These are phyloP conservation scores for Hypoxylon subgilvum DNA, from an alignment of 495 filamentous ascomycete species.

Conservation along the genomic window DNA sequence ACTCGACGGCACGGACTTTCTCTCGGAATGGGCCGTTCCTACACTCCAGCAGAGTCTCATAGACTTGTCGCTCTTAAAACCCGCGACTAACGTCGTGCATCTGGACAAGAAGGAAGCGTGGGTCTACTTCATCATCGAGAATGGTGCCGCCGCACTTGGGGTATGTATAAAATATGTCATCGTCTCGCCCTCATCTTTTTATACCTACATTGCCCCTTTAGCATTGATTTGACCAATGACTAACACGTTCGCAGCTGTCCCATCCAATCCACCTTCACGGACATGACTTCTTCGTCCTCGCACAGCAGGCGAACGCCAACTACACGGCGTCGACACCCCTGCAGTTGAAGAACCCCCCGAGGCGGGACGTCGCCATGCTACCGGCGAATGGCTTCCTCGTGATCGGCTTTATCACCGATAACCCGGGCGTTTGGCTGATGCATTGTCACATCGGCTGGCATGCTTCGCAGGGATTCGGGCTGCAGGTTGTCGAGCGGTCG, in stretches of 20 bases:
- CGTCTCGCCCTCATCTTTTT: no score
- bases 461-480: conserved; percentile 49
- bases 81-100: conserved; percentile 46
- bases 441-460: conserved; percentile 63
- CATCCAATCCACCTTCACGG: conserved; percentile 65
- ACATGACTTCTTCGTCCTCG: conserved; percentile 65
- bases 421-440: conserved; percentile 52
- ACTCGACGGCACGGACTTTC: conserved; percentile 42
- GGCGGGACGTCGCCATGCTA: conserved; percentile 49
- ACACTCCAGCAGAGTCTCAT: conserved; percentile 43
- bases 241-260: no score
- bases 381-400: conserved; percentile 45
- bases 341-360: conserved; percentile 27
- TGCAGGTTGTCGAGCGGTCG: conserved; percentile 56
- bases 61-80: conserved; percentile 41
- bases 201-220: no score
- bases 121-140: conserved; percentile 60
- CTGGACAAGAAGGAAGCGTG: conserved; percentile 50
- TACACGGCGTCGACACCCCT: conserved; percentile 21
- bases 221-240: no score
- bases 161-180: no score
- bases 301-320: conserved; percentile 48
- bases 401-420: conserved; percentile 36
- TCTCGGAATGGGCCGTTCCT: conserved; percentile 51
- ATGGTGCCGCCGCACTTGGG: conserved; percentile 50